phyloP scores from a whole-genome alignment of 768 basidiomycete genomes.

The Coprinellus micaceus region DNA sequence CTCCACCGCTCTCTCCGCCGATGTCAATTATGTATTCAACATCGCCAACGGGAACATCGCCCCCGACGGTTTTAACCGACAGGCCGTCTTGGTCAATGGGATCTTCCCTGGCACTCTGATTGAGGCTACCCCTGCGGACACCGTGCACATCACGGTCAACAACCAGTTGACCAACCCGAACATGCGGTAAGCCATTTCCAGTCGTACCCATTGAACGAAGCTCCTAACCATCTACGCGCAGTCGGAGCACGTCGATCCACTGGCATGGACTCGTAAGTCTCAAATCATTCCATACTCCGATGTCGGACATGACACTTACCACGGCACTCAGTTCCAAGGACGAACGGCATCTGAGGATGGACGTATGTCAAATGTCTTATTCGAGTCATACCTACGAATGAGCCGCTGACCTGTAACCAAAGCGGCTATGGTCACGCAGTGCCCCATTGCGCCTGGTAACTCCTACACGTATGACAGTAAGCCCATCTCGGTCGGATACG shows the following conservation, averaged over 20 bases:
- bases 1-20: slow-evolving; percentile 2
- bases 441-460: slow-evolving; percentile 15
- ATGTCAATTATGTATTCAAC: slow-evolving; percentile 8
- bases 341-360: slow-evolving; percentile 20
- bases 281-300: no score
- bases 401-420: no score
- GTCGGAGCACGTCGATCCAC: slow-evolving; percentile 29
- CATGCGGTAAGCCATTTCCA: slow-evolving; percentile 33
- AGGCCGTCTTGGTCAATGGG: slow-evolving; percentile 40
- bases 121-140: slow-evolving; percentile 35
- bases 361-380: slow-evolving; percentile 23
- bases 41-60: slow-evolving; percentile 12
- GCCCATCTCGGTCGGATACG: slow-evolving; percentile 1
- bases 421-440: slow-evolving; percentile 12
- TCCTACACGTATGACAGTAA: slow-evolving; percentile 18
- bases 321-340: slow-evolving; percentile 35
- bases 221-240: no score
- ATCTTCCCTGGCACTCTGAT: slow-evolving; percentile 40
- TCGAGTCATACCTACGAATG: no score
- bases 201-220: no score
- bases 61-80: slow-evolving; percentile 20
- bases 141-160: slow-evolving; percentile 29
- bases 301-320: no score
- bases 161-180: slow-evolving; percentile 27
- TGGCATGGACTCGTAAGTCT: slow-evolving; percentile 30